Evolutionary conservation across 306 rosid species (phyloP).

Genomic region (Lagenaria siceraria): DNA sequence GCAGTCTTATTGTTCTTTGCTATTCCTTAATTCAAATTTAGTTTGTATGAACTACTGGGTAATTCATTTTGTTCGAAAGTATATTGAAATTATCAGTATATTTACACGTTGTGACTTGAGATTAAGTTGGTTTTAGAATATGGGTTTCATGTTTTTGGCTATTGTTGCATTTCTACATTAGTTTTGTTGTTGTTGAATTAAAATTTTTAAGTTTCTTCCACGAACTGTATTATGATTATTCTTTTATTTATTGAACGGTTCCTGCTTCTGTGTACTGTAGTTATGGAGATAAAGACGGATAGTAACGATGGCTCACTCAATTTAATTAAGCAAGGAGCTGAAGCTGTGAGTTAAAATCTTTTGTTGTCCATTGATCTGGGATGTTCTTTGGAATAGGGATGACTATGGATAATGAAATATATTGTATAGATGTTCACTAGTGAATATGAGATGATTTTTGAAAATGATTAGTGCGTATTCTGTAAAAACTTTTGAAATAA

Average conservation of each 20-base stretch:
- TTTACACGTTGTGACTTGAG: not conserved
- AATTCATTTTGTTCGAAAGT: not conserved
- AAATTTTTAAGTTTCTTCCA: not conserved
- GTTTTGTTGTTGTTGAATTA: not conserved
- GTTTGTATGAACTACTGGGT: not conserved
- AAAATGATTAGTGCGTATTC: not conserved
- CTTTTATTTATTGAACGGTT: not conserved
- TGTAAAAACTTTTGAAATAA: not conserved
- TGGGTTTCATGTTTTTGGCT: not conserved
- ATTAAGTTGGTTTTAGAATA: not conserved
- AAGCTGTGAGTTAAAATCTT: not conserved
- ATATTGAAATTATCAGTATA: not conserved
- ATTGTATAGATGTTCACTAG: not conserved
- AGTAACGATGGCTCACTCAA: not conserved
- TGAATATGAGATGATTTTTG: not conserved
- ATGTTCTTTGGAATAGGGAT: not conserved
- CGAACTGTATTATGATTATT: not conserved
- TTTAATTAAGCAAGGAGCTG: constrained; percentile 7
- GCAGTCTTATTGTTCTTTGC: not conserved
- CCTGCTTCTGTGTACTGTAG: not conserved
- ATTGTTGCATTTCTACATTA: not conserved
- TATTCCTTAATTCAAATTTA: not conserved
- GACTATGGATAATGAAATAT: not conserved
- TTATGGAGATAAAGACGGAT: not conserved
- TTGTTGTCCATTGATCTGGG: not conserved